Base-by-base conservation (phyloP, 2,329 filamentous ascomycete species). In the Phoma herbarum region DNA sequence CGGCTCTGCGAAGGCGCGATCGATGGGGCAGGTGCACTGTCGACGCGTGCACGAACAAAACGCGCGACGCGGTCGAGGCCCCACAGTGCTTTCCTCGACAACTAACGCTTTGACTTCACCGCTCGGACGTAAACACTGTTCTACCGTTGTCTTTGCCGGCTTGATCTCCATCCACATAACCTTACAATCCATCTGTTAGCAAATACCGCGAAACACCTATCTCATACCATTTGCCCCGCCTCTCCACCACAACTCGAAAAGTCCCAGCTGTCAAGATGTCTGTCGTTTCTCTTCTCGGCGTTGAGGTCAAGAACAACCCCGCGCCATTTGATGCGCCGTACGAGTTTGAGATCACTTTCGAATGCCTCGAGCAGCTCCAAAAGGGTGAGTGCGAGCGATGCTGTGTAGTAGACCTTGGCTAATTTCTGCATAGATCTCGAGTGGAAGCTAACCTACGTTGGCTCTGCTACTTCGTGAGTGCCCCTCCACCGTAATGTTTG, bases 381-480 rank as follows among this genome's bases (percentile, higher is more conserved):
- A 97, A 97, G 81, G 93, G 93, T 93, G 79, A 51, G 63, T 50
- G 22, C n/a, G 14, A 39, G 10, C 14, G 23, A 2, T 11, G 1
- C 14, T 37, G 11, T 56, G 26, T 14, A 20, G 14, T 20, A 26
- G n/a, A 10, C 20, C 33, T 41, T 23, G 11, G 55, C 66, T 71
- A 65, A 75, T 20, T 43, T 50, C 43, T 51, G 16, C 42, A 31
- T 72, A 96, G 95, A 99, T 81, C 88, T 99, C 62, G 95, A 99
- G 81, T 99, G 95, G 95, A 99, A 99, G 81, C 85, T 99, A 72
- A 99, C 93, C 78, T 99, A 99, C 72, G 95, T 99, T 75, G 96
- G 95, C 74, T 99, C 95, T 69, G 95, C 96, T 64, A 98, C 94
- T 57, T 43, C 41, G 41, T 43, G 23, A 43, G 41, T 26, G 8